Evolutionary conservation across 768 basidiomycete species (phyloP).

Genomic region (Tubosaeta sp.): DNA sequence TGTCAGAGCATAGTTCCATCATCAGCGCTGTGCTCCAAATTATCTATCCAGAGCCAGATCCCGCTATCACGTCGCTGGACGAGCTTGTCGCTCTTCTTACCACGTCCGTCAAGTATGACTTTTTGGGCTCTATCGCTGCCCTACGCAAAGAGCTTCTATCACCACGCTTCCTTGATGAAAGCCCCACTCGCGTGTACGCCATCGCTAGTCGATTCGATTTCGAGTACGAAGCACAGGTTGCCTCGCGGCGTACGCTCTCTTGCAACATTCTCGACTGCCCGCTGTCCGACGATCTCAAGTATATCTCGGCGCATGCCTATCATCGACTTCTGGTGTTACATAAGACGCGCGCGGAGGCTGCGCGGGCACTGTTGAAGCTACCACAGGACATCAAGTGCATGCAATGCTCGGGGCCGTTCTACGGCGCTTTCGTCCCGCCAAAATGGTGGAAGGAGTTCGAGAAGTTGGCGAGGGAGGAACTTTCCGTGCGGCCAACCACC

Average conservation of each 20-base stretch:
- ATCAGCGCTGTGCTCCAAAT: constrained; percentile 53
- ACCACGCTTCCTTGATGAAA: constrained; percentile 41
- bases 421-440: constrained; percentile 47
- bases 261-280: constrained; percentile 53
- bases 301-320: constrained; percentile 66
- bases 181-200: constrained; percentile 63
- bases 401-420: constrained; percentile 56
- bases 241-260: constrained; percentile 55
- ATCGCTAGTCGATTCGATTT: constrained; percentile 64
- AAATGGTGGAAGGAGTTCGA: constrained; percentile 70
- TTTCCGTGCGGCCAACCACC: constrained; percentile 51
- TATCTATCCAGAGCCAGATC: constrained; percentile 60
- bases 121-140: constrained; percentile 39
- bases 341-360: constrained; percentile 46
- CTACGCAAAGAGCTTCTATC: constrained; percentile 54
- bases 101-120: constrained; percentile 64
- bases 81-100: constrained; percentile 47
- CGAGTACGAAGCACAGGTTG: constrained; percentile 57
- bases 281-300: constrained; percentile 56
- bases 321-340: constrained; percentile 62
- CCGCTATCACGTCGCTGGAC: constrained; percentile 47
- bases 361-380: constrained; percentile 43
- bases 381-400: constrained; percentile 57
- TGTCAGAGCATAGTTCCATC: constrained; percentile 46
- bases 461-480: constrained; percentile 52